Conservation (phyloP, 2,329 filamentous ascomycete genomes). For the Phoma sp. region DNA sequence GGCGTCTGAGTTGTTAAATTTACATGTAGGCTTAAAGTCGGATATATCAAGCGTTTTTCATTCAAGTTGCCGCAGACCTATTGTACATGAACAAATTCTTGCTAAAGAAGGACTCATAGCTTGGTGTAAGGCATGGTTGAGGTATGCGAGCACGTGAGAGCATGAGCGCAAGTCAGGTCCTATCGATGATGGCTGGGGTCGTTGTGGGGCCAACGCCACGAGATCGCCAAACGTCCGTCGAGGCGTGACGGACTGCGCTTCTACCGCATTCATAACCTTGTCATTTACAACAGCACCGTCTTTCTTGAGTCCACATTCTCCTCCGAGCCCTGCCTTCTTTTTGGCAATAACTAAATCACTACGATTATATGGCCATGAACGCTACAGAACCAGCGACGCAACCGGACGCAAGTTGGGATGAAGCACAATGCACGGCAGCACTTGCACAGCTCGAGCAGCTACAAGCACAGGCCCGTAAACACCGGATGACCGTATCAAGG, state of each 20-base stretch:
- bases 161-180: background rate
- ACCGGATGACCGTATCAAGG: background rate
- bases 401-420: conserved; percentile 43
- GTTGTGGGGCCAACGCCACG: conserved; percentile 12
- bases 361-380: conserved; percentile 22
- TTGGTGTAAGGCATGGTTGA: no score
- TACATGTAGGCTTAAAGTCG: conserved; percentile 3
- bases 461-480: conserved; percentile 49
- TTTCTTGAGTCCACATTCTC: background rate
- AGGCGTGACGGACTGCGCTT: background rate
- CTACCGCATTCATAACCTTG: conserved; percentile 6
- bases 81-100: no score
- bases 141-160: conserved; percentile 28
- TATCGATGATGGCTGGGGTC: conserved; percentile 1
- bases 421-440: conserved; percentile 49
- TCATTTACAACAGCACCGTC: conserved; percentile 13
- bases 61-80: background rate
- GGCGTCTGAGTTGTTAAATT: conserved; percentile 12
- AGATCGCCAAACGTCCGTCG: conserved; percentile 17
- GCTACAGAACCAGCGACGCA: conserved; percentile 20
- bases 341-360: background rate
- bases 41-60: background rate
- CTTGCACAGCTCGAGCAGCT: conserved; percentile 54
- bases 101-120: no score
- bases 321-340: background rate